phyloP scores from a whole-genome alignment of 2,329 filamentous ascomycete genomes.

The Trichoderma sp. region DNA sequence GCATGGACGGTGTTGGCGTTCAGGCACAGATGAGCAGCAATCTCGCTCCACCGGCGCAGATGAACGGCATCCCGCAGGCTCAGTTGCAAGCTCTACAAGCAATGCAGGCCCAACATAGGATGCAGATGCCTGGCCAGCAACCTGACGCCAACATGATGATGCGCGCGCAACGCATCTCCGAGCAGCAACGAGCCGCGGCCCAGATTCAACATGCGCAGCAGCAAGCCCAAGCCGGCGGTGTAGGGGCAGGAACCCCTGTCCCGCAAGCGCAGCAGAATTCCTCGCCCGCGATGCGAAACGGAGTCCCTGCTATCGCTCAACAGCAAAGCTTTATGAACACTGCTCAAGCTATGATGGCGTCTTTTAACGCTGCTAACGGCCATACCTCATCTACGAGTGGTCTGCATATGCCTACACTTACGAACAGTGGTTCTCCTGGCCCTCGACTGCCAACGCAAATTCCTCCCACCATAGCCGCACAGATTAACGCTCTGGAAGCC shows the following conservation, averaged over 20 bases:
- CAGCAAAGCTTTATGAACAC: slow-evolving; percentile 57
- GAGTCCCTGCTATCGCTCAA: slow-evolving; percentile 45
- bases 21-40: slow-evolving; percentile 53
- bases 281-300: slow-evolving; percentile 47
- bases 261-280: slow-evolving; percentile 46
- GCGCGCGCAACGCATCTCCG: slow-evolving; percentile 66
- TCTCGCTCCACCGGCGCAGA: slow-evolving; percentile 57
- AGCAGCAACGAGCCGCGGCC: slow-evolving; percentile 58
- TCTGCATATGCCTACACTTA: slow-evolving; percentile 49
- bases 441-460: slow-evolving; percentile 46
- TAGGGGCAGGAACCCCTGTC: slow-evolving; percentile 36
- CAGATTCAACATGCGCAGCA: slow-evolving; percentile 49
- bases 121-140: slow-evolving; percentile 50
- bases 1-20: slow-evolving; percentile 50
- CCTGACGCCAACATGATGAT: slow-evolving; percentile 59
- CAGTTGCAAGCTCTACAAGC: slow-evolving; percentile 63
- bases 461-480: slow-evolving; percentile 49
- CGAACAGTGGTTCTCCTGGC: slow-evolving; percentile 47
- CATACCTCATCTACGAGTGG: slow-evolving; percentile 49
- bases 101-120: slow-evolving; percentile 52
- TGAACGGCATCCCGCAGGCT: slow-evolving; percentile 68
- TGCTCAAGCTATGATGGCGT: slow-evolving; percentile 55
- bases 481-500: slow-evolving; percentile 55
- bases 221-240: slow-evolving; percentile 35
- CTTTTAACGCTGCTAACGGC: slow-evolving; percentile 47